These are phyloP conservation scores for Epichloe hybrida DNA, from an alignment of 2,329 filamentous ascomycete species.

Conservation along the genomic window DNA sequence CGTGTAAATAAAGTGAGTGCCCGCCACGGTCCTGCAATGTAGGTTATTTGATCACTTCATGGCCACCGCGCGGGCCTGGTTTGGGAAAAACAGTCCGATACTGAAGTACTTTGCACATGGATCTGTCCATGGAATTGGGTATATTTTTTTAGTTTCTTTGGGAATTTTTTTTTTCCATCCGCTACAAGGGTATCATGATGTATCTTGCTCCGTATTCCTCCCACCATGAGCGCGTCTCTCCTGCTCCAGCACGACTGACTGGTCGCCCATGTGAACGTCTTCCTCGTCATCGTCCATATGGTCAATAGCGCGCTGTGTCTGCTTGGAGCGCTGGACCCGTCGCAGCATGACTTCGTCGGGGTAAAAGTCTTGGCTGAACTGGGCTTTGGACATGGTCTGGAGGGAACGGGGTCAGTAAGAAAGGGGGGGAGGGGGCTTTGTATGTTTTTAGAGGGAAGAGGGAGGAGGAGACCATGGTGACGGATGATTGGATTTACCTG, in stretches of 20 bases:
- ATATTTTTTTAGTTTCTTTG: too few species aligned
- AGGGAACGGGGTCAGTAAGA: not conserved
- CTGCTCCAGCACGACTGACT: slow-evolving; percentile 14
- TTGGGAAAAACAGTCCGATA: too few species aligned
- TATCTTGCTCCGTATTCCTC: slow-evolving; percentile 13
- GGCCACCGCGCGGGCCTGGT: too few species aligned
- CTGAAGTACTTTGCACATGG: too few species aligned
- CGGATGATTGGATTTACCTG: slow-evolving; percentile 25
- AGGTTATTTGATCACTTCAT: too few species aligned
- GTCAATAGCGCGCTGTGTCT: slow-evolving; percentile 24
- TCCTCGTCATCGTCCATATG: slow-evolving; percentile 29
- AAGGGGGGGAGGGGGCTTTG: not conserved
- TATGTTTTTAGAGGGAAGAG: not conserved
- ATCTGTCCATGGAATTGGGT: too few species aligned
- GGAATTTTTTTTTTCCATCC: too few species aligned
- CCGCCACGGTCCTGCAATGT: too few species aligned
- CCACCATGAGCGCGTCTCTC: slow-evolving; percentile 11
- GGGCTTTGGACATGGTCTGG: slow-evolving; percentile 31
- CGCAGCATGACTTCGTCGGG: slow-evolving; percentile 43
- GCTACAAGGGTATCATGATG: not conserved
- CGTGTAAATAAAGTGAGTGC: too few species aligned
- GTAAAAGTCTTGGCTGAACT: slow-evolving; percentile 35
- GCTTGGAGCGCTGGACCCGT: slow-evolving; percentile 41
- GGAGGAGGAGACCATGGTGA: not conserved
- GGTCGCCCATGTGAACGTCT: slow-evolving; percentile 8